Evolutionary conservation across 2,329 filamentous ascomycete species (phyloP), one percentile per base, ranked within the genome.

Genomic region (Microsporum audouinii): DNA sequence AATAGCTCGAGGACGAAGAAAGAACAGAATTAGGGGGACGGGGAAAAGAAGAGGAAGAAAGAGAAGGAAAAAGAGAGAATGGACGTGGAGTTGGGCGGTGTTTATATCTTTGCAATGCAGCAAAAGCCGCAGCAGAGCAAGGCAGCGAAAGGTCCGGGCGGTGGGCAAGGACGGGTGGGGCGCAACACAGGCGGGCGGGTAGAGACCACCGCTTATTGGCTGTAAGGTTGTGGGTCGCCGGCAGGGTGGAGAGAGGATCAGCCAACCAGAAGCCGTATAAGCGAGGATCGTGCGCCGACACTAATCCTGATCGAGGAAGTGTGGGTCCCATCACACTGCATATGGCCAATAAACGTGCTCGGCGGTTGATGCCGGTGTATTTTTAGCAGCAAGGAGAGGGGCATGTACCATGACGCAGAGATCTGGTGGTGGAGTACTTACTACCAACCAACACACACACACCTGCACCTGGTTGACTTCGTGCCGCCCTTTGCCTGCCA

Each of bases 1-100:
- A 67, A 67, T 70, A 70, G 68, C 68, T 68, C 67, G 62, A 57
- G 60, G 55, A 69, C 66, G 66, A 69, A 68, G 68, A 64, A 57
- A 57, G 47, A 61, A 33, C 34, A 38, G 43, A 56, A 49, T 17
- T 49, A 31, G 33, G n/a, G 14, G 57, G 57, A 41, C 38, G 47
- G 58, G 14, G 57, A 39, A 38, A 27, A 14, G 43, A 14, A 12
- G 41, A 38, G 36, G 34, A 41, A 57, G 8, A 41, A 39, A 31
- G 34, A 27, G 41, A 49, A 31, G 38, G 45, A 55, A 43, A 34
- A 51, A 51, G 60, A 33, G 47, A 57, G 49, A 57, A 57, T 39
- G 61, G 39, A 29, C 59, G 57, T 2, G 43, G 43, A 12, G 29
- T 49, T 29, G 43, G 17, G 23, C 27, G 39, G 39, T 59, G 60